Evolutionary conservation across 257 asterid species (phyloP).

Genomic region (Nicotiana noctiflora): DNA sequence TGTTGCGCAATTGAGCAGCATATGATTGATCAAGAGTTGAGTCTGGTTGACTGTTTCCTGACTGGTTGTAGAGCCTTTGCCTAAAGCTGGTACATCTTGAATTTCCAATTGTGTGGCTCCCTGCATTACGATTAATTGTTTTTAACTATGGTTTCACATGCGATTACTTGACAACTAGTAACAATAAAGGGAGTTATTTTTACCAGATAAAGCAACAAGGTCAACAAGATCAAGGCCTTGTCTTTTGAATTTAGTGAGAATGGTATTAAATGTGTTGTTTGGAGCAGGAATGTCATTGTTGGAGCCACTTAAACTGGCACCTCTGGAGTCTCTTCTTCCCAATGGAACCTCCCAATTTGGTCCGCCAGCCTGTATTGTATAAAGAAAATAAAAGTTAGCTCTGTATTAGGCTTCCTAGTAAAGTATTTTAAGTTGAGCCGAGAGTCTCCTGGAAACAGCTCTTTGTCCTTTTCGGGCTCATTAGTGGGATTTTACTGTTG

Average conservation of each 20-base stretch:
- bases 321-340: constrained; percentile 80
- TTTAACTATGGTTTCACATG: neutral
- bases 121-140: constrained; percentile 22
- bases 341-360: constrained; percentile 85
- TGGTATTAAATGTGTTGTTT: constrained; percentile 80
- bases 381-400: neutral
- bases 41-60: constrained; percentile 60
- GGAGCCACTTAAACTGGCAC: constrained; percentile 86
- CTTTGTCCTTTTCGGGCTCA: too few relatives aligned
- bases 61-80: constrained; percentile 79
- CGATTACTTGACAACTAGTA: neutral
- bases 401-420: neutral
- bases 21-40: constrained; percentile 44
- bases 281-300: constrained; percentile 91
- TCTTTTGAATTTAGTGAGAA: constrained; percentile 70
- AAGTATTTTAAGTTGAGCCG: too few relatives aligned
- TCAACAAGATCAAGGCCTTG: constrained; percentile 74
- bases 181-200: neutral
- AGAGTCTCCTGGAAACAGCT: too few relatives aligned
- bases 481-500: too few relatives aligned
- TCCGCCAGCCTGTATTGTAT: constrained; percentile 58
- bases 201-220: constrained; percentile 85
- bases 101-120: constrained; percentile 88
- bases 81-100: constrained; percentile 78
- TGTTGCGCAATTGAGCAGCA: constrained; percentile 49